Base-by-base conservation (phyloP, 2,329 filamentous ascomycete species). In the Trichoderma sp. region DNA sequence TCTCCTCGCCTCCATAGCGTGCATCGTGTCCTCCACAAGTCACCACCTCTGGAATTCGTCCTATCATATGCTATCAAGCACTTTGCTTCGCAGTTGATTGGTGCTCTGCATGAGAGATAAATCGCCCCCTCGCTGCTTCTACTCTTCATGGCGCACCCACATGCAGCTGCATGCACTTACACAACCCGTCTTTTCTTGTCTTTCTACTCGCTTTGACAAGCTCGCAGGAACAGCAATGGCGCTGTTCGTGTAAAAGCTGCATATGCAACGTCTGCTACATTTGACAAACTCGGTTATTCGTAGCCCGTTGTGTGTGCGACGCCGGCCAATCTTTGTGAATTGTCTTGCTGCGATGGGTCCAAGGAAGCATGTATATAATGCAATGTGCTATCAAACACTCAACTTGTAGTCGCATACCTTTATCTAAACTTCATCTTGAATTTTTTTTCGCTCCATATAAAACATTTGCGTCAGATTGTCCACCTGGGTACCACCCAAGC, bases 121-220 rank as follows among this genome's bases (percentile, higher is more conserved):
- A 4, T 53, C 62, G 57, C 24, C 33, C 33, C 16, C 16, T 16
- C 31, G 52, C 49, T 53, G 62, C 24, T 47, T 47, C 16, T 7
- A 24, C 52, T 29, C 52, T 16, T 31, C 21, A 55, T 31, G 27
- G 52, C 49, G 5, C 55, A 21, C 19, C 55, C 53, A 31, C 49
- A 33, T 24, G 13, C 37, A 57, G n/a, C 52, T 69, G 61, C 68
- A 66, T 65, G 68, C 68, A 69, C 68, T 69, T 60, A 63, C 31
- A 33, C 43, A 33, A 33, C 33, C 61, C 61, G 24, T 47, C 52
- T 4, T 58, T 67, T 27, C 63, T 35, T 6, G 40, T 3, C 40
- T 10, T 63, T 29, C 16, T n/a, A 68, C 66, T 68, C 66, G 66
- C 21, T 40, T 29, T 37, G 66, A 24, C 33, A 29, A 16, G 58